These are phyloP conservation scores for Pichia sp. DNA, from an alignment of 1,139 yeast genomes.

Conservation along the genomic window DNA sequence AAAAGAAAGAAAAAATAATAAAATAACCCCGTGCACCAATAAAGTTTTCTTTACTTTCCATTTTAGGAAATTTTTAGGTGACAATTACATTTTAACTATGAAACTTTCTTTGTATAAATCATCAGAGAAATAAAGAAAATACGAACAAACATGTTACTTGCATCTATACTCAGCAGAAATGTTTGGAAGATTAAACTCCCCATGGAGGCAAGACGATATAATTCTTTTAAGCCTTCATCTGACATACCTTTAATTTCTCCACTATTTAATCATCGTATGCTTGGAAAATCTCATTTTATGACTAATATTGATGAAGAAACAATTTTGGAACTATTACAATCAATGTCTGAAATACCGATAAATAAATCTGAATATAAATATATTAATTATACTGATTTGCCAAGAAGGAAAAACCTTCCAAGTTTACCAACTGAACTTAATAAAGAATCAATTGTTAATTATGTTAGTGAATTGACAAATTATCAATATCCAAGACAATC, in stretches of 20 bases:
- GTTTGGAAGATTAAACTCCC: background rate
- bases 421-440: slow-evolving; percentile 10
- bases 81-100: background rate
- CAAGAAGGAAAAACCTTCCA: slow-evolving; percentile 17
- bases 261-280: slow-evolving; percentile 8
- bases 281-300: slow-evolving; percentile 12
- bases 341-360: slow-evolving; percentile 19
- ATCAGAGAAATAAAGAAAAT: no score
- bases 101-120: no score
- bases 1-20: background rate
- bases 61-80: background rate
- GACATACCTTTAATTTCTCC: slow-evolving; percentile 12
- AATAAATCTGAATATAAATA: slow-evolving; percentile 16
- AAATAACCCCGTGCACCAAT: background rate
- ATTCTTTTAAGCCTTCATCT: background rate
- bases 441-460: slow-evolving; percentile 14
- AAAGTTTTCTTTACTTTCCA: background rate
- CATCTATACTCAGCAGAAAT: no score
- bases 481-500: slow-evolving; percentile 14
- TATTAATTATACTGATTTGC: slow-evolving; percentile 17
- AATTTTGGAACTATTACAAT: slow-evolving; percentile 18
- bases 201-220: no score
- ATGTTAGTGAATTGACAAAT: slow-evolving; percentile 16
- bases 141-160: no score
- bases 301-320: slow-evolving; percentile 16